These are phyloP conservation scores for Geotrichum klebahnii DNA, from an alignment of 1,139 yeast species.

Conservation along the genomic window DNA sequence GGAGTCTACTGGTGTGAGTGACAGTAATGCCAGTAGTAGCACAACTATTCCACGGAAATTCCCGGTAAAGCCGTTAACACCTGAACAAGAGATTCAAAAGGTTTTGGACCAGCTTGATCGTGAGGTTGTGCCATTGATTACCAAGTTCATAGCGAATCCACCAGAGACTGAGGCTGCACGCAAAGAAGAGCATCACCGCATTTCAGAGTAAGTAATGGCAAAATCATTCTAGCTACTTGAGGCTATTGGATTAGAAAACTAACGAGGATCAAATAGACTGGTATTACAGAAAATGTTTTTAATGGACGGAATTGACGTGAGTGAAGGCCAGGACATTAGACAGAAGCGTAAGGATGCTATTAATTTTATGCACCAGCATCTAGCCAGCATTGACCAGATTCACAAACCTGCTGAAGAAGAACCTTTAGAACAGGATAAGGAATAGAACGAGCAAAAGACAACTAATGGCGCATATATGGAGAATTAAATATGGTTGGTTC, in stretches of 20 bases:
- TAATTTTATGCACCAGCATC: constrained; percentile 39
- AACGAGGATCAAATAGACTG: no score
- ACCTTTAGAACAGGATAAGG: neutral
- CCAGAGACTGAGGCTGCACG: constrained; percentile 32
- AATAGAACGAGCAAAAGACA: no score
- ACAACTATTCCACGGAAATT: constrained; percentile 12
- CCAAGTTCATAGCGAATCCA: constrained; percentile 32
- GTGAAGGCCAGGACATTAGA: constrained; percentile 35
- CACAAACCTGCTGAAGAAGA: constrained; percentile 3
- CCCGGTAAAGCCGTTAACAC: constrained; percentile 15
- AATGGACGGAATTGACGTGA: constrained; percentile 42
- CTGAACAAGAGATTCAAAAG: constrained; percentile 33
- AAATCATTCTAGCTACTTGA: no score
- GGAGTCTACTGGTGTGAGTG: neutral
- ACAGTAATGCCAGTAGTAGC: neutral
- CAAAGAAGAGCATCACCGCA: constrained; percentile 38
- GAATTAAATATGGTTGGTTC: no score
- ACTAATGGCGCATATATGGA: no score
- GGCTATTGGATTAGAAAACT: no score
- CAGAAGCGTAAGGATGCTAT: constrained; percentile 40
- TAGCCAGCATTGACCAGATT: constrained; percentile 36
- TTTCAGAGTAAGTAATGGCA: constrained; percentile 38
- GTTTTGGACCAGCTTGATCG: constrained; percentile 32
- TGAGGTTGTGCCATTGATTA: constrained; percentile 37
- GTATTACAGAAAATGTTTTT: constrained; percentile 41